These are phyloP conservation scores for Colletotrichum falcatum DNA, from an alignment of 2,329 filamentous ascomycete species.

Conservation along the genomic window DNA sequence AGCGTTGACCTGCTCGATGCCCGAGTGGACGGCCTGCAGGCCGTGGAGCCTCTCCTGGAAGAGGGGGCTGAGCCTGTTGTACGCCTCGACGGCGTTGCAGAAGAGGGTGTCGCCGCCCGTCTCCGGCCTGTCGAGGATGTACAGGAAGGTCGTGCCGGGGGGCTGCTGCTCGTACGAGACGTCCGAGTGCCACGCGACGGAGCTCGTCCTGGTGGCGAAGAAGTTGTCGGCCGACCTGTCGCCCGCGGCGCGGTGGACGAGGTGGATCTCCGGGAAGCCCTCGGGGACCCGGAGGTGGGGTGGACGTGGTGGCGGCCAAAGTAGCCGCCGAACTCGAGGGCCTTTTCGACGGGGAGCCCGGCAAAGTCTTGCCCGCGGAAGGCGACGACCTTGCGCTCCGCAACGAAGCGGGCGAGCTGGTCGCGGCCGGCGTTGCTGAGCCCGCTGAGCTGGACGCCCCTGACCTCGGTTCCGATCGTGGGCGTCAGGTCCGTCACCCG, in stretches of 20 bases:
- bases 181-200: slow-evolving; percentile 90
- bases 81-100: slow-evolving; percentile 82
- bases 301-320: slow-evolving; percentile 79
- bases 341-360: slow-evolving; percentile 70
- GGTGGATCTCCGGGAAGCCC: slow-evolving; percentile 74
- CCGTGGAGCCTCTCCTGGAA: slow-evolving; percentile 70
- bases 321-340: slow-evolving; percentile 73
- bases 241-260: slow-evolving; percentile 73
- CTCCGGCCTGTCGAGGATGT: slow-evolving; percentile 83
- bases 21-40: slow-evolving; percentile 38
- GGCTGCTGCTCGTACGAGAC: slow-evolving; percentile 90
- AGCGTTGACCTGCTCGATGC: slow-evolving; percentile 36
- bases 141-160: slow-evolving; percentile 90
- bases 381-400: slow-evolving; percentile 74
- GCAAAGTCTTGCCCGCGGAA: slow-evolving; percentile 77
- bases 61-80: slow-evolving; percentile 80
- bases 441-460: slow-evolving; percentile 72
- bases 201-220: slow-evolving; percentile 77
- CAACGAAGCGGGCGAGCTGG: slow-evolving; percentile 73
- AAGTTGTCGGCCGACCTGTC: slow-evolving; percentile 66
- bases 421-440: slow-evolving; percentile 73
- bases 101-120: slow-evolving; percentile 90
- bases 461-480: slow-evolving; percentile 73
- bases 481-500: slow-evolving; percentile 69
- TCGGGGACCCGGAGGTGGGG: slow-evolving; percentile 77